Percentiles rank a stretch among this genome's conserved stretches.
Conservation (phyloP, 2,329 filamentous ascomycete genomes). For the Alternaria brassicae region DNA sequence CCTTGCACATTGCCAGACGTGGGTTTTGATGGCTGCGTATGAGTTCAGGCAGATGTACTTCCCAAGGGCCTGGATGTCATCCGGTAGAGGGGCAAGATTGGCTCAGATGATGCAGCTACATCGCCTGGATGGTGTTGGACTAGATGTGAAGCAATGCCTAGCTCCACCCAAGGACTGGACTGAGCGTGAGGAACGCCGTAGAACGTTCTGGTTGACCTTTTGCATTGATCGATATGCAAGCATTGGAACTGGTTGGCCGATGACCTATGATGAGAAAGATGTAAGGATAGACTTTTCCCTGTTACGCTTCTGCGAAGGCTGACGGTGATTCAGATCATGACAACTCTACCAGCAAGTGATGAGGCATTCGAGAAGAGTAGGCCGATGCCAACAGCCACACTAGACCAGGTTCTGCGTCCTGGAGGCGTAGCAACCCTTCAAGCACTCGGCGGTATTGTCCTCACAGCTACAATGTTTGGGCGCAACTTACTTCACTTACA, state of each 20-base stretch:
- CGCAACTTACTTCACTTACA: constrained; percentile 91
- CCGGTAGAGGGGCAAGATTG: constrained; percentile 79
- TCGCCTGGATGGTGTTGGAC: constrained; percentile 77
- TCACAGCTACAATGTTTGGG: constrained; percentile 90
- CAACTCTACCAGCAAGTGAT: constrained; percentile 82
- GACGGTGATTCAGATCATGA: constrained; percentile 66
- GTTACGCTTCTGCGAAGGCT: constrained; percentile 3
- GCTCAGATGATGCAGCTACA: constrained; percentile 93
- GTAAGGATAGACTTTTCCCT: constrained; percentile 51
- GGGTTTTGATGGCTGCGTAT: constrained; percentile 78
- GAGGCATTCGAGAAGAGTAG: constrained; percentile 84
- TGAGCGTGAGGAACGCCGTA: constrained; percentile 85
- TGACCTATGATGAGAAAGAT: constrained; percentile 90
- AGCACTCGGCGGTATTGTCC: constrained; percentile 77
- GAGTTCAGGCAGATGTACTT: constrained; percentile 99
- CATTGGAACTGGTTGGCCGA: constrained; percentile 96
- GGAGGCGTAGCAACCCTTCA: constrained; percentile 77
- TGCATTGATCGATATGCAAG: constrained; percentile 90
- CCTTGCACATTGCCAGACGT: constrained; percentile 84
- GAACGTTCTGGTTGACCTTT: constrained; percentile 96
- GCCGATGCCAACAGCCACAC: constrained; percentile 72
- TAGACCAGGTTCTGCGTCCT: constrained; percentile 73
- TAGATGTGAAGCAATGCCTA: constrained; percentile 93
- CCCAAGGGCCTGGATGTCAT: constrained; percentile 92
- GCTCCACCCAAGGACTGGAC: constrained; percentile 90